Conservation (phyloP, 306 rosid genomes). For the Acacia crassicarpa region DNA sequence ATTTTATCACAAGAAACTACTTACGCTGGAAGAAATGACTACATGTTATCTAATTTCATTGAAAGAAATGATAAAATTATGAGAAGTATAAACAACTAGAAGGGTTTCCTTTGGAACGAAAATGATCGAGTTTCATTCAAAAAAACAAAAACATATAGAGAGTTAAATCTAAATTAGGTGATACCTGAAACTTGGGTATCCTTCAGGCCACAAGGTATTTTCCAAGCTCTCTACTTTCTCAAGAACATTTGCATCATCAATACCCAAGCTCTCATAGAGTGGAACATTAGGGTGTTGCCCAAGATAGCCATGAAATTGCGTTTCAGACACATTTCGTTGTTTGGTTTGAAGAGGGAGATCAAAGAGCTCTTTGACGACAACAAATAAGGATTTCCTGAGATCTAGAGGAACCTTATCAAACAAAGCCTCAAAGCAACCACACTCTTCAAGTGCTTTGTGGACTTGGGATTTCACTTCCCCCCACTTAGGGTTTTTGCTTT, state of each 20-base stretch:
- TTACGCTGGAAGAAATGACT: too few species aligned
- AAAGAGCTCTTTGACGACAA: slow-evolving; percentile 28
- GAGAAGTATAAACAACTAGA: too few species aligned
- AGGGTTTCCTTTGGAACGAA: too few species aligned
- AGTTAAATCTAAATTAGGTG: neutral
- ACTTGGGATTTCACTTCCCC: neutral
- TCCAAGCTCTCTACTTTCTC: neutral
- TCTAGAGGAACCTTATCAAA: slow-evolving; percentile 34
- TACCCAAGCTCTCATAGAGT: neutral
- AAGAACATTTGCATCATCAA: neutral
- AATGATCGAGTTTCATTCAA: too few species aligned
- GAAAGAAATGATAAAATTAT: too few species aligned
- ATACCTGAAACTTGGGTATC: neutral
- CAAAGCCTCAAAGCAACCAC: neutral
- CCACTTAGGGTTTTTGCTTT: slow-evolving; percentile 30
- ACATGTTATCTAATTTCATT: too few species aligned
- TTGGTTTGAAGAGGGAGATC: neutral
- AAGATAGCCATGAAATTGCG: neutral
- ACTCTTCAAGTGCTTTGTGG: neutral
- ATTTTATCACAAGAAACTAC: too few species aligned
- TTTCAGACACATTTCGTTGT: neutral
- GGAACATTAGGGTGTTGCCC: neutral
- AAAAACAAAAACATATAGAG: too few species aligned
- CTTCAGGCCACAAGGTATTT: neutral
- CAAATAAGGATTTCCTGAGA: slow-evolving; percentile 42